Evolutionary conservation across 768 basidiomycete species (phyloP), one percentile per base, ranked within the genome.

Genomic region (Leccinellum rugosiceps): DNA sequence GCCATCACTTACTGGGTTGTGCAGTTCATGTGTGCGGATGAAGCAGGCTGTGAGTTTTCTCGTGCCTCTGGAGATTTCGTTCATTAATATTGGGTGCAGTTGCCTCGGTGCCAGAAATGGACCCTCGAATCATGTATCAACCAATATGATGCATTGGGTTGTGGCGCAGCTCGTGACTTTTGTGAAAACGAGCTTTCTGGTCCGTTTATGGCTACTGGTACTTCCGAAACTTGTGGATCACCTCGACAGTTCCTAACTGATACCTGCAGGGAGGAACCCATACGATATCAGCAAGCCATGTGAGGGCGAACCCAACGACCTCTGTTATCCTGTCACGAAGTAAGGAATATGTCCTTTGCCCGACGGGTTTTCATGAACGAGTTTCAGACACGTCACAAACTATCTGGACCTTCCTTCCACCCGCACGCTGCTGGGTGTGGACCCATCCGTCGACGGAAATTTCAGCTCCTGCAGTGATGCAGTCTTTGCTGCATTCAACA

Each of bases 241-340:
- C 4, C 3, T 31, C 38, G 50, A 28, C 4, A 4, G 21, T n/a
- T 46, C 5, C 44, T 58, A 31, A 56, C 45, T n/a, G 4, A 17
- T 26, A n/a, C 14, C 38, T 41, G 11, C 50, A 78, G 78, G 76
- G 14, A 72, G 73, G 68, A 85, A 85, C 65, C 82, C 81, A 1
- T 91, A 92, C 65, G 88, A 92, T 64, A 80, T 92, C 51, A 85
- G 80, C 64, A 79, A 80, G 64, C 70, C 75, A 31, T 90, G 87
- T 56, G 78, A 80, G 59, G 79, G 84, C 56, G 28, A 68, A 80
- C 10, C 61, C 52, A 78, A 78, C 3, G 77, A 76, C 0, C 76
- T 86, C 11, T 89, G 87, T 68, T 88, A 88, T 62, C 80, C 84
- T 2, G 74, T 83, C 17, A 84, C 76, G 8, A 71, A 65, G 79